These are phyloP conservation scores for Acanthamoeba healyi DNA, from an alignment of 208 protist genomes.

Conservation along the genomic window DNA sequence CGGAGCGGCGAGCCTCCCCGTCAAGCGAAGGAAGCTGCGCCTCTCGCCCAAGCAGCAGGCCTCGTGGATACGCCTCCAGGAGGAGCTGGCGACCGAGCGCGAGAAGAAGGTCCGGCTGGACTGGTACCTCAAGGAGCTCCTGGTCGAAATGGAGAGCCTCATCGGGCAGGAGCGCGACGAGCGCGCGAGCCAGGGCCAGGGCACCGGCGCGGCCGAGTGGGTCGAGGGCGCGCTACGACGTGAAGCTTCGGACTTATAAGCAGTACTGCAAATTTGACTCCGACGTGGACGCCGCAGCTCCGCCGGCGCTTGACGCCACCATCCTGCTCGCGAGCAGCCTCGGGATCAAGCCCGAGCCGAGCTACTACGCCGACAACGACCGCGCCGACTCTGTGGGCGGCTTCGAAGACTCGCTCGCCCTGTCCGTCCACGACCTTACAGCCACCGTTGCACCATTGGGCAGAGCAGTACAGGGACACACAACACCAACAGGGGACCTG, in stretches of 20 bases:
- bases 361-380: not conserved
- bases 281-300: not conserved
- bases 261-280: not conserved
- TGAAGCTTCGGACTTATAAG: conserved; percentile 34
- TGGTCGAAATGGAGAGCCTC: conserved; percentile 22
- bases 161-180: not conserved
- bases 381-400: not conserved
- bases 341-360: not conserved
- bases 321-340: not conserved
- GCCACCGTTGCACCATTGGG: no score
- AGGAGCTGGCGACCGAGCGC: conserved; percentile 3
- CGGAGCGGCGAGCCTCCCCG: no score
- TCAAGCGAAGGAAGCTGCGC: not conserved
- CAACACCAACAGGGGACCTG: not conserved
- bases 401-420: not conserved
- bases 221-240: not conserved
- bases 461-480: no score
- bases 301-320: no score
- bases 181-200: not conserved
- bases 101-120: conserved; percentile 14
- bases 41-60: not conserved
- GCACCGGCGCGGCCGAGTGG: not conserved
- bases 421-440: not conserved
- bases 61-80: not conserved
- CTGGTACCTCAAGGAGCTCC: conserved; percentile 17